These are phyloP conservation scores for Prunella vulgaris DNA, from an alignment of 257 asterid species.

Conservation along the genomic window DNA sequence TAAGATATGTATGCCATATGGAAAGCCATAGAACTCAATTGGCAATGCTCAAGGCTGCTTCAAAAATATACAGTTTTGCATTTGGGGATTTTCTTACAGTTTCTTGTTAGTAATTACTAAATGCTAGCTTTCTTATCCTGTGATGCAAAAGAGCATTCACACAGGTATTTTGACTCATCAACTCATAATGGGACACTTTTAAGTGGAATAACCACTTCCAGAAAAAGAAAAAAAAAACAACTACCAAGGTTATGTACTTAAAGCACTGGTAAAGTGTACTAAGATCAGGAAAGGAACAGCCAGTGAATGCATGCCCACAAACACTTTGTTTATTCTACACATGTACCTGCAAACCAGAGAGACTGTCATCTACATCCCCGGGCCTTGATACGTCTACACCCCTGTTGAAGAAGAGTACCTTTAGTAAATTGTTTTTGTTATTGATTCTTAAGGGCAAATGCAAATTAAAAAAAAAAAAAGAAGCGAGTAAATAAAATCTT, in stretches of 20 bases:
- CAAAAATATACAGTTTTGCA: background rate
- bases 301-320: too few relatives aligned
- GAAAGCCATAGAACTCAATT: background rate
- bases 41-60: slow-evolving; percentile 7
- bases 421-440: slow-evolving; percentile 24
- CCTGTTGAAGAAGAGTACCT: slow-evolving; percentile 38
- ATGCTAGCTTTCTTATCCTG: background rate
- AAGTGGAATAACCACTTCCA: background rate
- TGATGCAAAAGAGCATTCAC: background rate
- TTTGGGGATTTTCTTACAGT: background rate
- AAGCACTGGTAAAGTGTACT: background rate
- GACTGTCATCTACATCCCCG: slow-evolving; percentile 71
- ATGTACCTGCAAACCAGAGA: slow-evolving; percentile 70
- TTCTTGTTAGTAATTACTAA: slow-evolving; percentile 1
- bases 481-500: background rate
- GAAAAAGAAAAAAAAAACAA: too few relatives aligned
- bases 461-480: background rate
- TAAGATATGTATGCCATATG: background rate
- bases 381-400: slow-evolving; percentile 76
- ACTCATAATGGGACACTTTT: background rate
- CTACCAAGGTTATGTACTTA: slow-evolving; percentile 4
- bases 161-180: background rate
- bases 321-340: background rate
- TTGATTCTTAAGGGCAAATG: slow-evolving; percentile 15
- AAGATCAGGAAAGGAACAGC: background rate